Conservation (phyloP, 2,329 filamentous ascomycete genomes). For the Penicillium sp. region DNA sequence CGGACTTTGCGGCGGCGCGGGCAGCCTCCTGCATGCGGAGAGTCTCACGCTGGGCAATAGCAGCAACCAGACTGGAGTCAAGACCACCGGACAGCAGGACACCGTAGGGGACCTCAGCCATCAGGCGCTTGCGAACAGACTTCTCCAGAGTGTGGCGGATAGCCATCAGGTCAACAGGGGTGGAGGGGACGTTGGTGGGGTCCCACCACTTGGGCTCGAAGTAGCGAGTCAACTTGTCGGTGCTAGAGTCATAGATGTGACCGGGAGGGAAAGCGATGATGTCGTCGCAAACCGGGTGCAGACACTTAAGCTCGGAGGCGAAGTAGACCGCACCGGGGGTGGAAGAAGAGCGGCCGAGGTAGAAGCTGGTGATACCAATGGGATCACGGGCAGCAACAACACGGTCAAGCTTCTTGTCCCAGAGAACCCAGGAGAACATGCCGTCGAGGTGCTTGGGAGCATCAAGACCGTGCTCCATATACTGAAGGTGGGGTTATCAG, state of each 20-base stretch:
- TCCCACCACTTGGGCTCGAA: slow-evolving; percentile 94
- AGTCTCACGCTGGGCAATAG: slow-evolving; percentile 93
- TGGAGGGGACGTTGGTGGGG: slow-evolving; percentile 71
- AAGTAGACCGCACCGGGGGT: slow-evolving; percentile 89
- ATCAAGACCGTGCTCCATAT: slow-evolving; percentile 87
- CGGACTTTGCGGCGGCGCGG: slow-evolving; percentile 45
- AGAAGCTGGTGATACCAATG: slow-evolving; percentile 95
- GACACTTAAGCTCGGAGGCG: slow-evolving; percentile 91
- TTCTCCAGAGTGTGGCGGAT: slow-evolving; percentile 82
- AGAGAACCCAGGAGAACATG: slow-evolving; percentile 99
- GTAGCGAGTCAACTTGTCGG: slow-evolving; percentile 79
- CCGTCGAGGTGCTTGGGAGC: slow-evolving; percentile 92
- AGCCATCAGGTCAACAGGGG: slow-evolving; percentile 77
- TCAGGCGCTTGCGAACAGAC: slow-evolving; percentile 91
- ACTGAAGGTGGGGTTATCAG: slow-evolving; percentile 55
- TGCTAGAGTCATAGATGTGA: slow-evolving; percentile 93
- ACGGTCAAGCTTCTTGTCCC: slow-evolving; percentile 91
- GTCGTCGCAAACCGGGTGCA: slow-evolving; percentile 92
- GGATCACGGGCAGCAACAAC: slow-evolving; percentile 93
- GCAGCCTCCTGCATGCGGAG: slow-evolving; percentile 68
- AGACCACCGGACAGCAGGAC: slow-evolving; percentile 92
- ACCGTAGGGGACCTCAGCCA: slow-evolving; percentile 98
- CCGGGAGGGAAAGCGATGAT: slow-evolving; percentile 93
- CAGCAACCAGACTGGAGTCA: slow-evolving; percentile 90
- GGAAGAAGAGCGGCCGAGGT: slow-evolving; percentile 85